Percentiles rank a stretch among this genome's conserved stretches.
Evolutionary conservation across 2,329 filamentous ascomycete genomes (phyloP).

Genomic region (Berkeleyomyces rouxiae): DNA sequence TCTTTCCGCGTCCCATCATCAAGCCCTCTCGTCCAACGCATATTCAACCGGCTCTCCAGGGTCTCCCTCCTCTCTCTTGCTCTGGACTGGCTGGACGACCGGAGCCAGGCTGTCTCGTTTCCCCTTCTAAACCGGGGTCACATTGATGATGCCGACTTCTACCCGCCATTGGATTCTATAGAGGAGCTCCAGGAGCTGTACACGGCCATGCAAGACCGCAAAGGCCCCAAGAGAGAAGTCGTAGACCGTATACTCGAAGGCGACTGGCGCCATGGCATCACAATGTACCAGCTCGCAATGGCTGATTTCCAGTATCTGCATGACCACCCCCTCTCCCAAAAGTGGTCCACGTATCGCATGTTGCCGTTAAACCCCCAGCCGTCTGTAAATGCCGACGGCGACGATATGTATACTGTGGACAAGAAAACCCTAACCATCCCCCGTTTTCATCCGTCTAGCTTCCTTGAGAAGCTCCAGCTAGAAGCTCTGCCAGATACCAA

Average conservation of each 20-base stretch:
- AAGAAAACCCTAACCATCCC: conserved; percentile 37
- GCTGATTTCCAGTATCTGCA: conserved; percentile 50
- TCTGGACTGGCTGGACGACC: conserved; percentile 59
- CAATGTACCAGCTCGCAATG: conserved; percentile 51
- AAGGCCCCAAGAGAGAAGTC: conserved; percentile 46
- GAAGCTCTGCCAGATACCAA: conserved; percentile 66
- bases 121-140: conserved; percentile 29
- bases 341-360: conserved; percentile 47
- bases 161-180: conserved; percentile 48
- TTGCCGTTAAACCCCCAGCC: conserved; percentile 30
- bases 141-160: conserved; percentile 43
- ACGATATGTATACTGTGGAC: conserved; percentile 22
- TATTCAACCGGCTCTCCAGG: conserved; percentile 53
- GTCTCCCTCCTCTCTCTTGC: conserved; percentile 54
- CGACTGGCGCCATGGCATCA: conserved; percentile 51
- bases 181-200: conserved; percentile 53
- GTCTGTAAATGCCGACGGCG: conserved; percentile 16
- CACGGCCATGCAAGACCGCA: conserved; percentile 38
- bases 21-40: conserved; percentile 47
- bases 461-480: conserved; percentile 57
- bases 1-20: conserved; percentile 49
- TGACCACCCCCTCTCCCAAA: conserved; percentile 45
- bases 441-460: conserved; percentile 64
- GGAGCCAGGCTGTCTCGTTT: conserved; percentile 39
- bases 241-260: conserved; percentile 47